Base-by-base conservation (phyloP, 2,329 filamentous ascomycete species). In the Colletotrichum costaricense region DNA sequence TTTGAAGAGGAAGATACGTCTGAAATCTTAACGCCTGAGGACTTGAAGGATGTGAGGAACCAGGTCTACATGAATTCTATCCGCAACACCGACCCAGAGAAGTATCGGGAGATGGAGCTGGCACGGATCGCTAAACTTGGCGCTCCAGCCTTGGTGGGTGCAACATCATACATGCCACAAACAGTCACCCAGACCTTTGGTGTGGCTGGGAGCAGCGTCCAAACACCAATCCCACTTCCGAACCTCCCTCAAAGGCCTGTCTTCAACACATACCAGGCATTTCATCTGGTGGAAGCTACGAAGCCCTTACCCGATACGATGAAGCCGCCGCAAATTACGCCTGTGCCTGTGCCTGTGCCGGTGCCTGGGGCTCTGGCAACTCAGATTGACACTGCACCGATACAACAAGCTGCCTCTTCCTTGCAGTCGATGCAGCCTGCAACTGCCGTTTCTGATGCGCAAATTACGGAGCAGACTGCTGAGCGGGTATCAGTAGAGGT, bases 1-100 rank as follows among this genome's bases (percentile, higher is more conserved):
- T 94, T 95, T 76, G 91, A 93, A 75, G 87, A 90, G 75, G 92
- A 95, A 75, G 92, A 93, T 69, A 83, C 88, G 12, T 90, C 91
- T 63, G 86, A 87, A 14, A 77, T 77, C 22, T 81, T 95, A 26
- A 91, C 90, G 0, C 84, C 85, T 0, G 90, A 93, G 64, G 93
- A 95, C 75, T 80, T 85, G 11, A 83, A 82, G 56, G 88, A 91
- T 58, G 90, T 90, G 0, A 84, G 88, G 22, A 75, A 76, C n/a
- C 76, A 82, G 75, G 76, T 82, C 24, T 77, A 78, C n/a, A 35
- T 82, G 72, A 80, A 83, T 52, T 74, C 75, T 3, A 77, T 84
- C 33, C 80, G 82, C 2, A n/a, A 75, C 54, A 79, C 76, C 3
- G 76, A 85, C 33, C 83, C 82, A 1, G 77, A 74, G 11, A 79